These are phyloP conservation scores for Aspergillus nanangensis DNA, from an alignment of 495 filamentous ascomycete species.

Conservation along the genomic window DNA sequence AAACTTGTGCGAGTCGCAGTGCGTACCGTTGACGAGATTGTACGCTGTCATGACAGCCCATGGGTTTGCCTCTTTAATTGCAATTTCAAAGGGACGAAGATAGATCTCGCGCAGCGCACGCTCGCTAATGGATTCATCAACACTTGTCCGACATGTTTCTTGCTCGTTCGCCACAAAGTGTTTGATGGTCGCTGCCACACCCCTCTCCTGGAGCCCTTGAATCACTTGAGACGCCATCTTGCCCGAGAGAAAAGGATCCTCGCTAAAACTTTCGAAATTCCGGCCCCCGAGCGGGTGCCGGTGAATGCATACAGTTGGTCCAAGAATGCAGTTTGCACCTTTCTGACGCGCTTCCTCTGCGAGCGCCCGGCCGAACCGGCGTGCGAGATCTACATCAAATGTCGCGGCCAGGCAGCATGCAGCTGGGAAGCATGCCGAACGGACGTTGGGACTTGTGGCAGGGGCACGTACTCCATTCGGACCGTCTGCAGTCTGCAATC, in stretches of 20 bases:
- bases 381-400: slow-evolving; percentile 50
- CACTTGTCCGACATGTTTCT: slow-evolving; percentile 54
- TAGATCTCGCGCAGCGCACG: slow-evolving; percentile 66
- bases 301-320: slow-evolving; percentile 64
- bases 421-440: slow-evolving; percentile 35
- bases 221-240: slow-evolving; percentile 53
- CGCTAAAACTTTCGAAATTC: slow-evolving; percentile 63
- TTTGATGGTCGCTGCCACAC: slow-evolving; percentile 60
- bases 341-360: slow-evolving; percentile 55
- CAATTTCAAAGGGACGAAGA: slow-evolving; percentile 61
- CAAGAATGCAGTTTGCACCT: slow-evolving; percentile 56
- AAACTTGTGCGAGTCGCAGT: slow-evolving; percentile 54
- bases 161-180: slow-evolving; percentile 67
- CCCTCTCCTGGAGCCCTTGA: slow-evolving; percentile 56
- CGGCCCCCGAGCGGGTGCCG: slow-evolving; percentile 62
- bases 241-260: slow-evolving; percentile 62
- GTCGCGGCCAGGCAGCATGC: slow-evolving; percentile 46
- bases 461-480: neutral
- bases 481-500: neutral
- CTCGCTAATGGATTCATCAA: slow-evolving; percentile 52
- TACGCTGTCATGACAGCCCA: slow-evolving; percentile 66
- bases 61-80: slow-evolving; percentile 49
- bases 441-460: neutral
- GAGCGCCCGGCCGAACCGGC: slow-evolving; percentile 46
- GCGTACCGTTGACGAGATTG: slow-evolving; percentile 62